Base-by-base conservation (phyloP, 2,329 filamentous ascomycete species). In the Clathrospora elynae region DNA sequence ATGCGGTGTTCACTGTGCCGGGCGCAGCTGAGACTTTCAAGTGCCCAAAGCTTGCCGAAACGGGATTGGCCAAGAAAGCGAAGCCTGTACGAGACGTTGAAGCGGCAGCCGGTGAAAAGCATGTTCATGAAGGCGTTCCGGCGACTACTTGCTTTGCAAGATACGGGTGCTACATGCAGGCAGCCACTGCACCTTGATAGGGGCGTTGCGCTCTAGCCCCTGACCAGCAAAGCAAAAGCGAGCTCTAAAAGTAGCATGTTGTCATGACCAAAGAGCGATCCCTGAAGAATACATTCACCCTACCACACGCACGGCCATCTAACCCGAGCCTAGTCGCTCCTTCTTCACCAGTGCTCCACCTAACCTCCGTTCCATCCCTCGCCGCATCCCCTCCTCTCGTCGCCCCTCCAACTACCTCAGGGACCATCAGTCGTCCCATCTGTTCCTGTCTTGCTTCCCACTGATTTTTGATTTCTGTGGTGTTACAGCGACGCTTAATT, bases 231-330 rank as follows among this genome's bases (percentile, higher is more conserved):
- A 50, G 51, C 50, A 54, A 50, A 46, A 49, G 51, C 48, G 42
- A 46, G 49, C 49, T 58, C 60, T 61, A 65, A 63, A 62, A 61
- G 57, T 66, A 66, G 63, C 51, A 62, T 66, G 61, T 48, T 59
- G 61, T 66, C 65, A 62, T 66, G 46, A 32, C 43, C 51, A 49
- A 42, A 51, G 51, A 31, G 51, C 32, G 42, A 65, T 66, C 61
- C 61, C 60, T 65, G 61, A 56, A 49, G 51, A 49, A 60, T 51
- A 62, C 61, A 61, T 67, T 67, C 63, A 66, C 62, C 52, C 51
- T 58, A 48, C 53, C 32, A 52, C 49, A 49, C 52, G 63, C 66
- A 66, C 63, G 59, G 62, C 45, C 57, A 49, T 53, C 48, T 57
- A 49, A 49, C 51, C 44, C 57, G 57, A 53, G 51, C 53, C 61